These are phyloP conservation scores for Colletotrichum sp. DNA, from an alignment of 2,329 filamentous ascomycete species.

Conservation along the genomic window DNA sequence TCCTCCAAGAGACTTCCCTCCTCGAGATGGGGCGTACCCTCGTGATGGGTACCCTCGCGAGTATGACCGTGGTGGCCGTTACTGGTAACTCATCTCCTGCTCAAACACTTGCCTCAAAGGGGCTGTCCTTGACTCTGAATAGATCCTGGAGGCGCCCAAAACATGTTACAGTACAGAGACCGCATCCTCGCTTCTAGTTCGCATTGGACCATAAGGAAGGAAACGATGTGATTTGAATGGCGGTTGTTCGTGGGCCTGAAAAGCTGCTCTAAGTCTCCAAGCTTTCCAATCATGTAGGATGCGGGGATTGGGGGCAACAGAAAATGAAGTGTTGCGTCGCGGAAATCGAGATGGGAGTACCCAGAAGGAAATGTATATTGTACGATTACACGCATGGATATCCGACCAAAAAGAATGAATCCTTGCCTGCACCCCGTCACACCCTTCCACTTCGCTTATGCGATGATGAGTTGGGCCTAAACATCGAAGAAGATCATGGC, in stretches of 20 bases:
- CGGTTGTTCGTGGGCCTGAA: neutral
- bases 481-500: neutral
- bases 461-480: neutral
- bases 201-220: neutral
- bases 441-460: neutral
- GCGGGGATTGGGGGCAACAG: neutral
- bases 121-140: slow-evolving; percentile 23
- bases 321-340: neutral
- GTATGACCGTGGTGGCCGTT: slow-evolving; percentile 55
- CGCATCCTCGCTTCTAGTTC: neutral
- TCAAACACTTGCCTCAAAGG: slow-evolving; percentile 11
- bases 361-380: neutral
- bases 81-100: slow-evolving; percentile 47
- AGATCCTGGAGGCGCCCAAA: slow-evolving; percentile 11
- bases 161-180: neutral
- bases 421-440: neutral
- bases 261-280: neutral
- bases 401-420: neutral
- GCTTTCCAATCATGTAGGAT: neutral
- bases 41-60: slow-evolving; percentile 50
- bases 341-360: neutral
- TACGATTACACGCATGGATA: slow-evolving; percentile 14
- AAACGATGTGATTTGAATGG: neutral
- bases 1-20: slow-evolving; percentile 52
- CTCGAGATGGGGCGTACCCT: slow-evolving; percentile 55